Conservation (phyloP, 352 stramenopile species). For the Phytophthora ramorum region DNA sequence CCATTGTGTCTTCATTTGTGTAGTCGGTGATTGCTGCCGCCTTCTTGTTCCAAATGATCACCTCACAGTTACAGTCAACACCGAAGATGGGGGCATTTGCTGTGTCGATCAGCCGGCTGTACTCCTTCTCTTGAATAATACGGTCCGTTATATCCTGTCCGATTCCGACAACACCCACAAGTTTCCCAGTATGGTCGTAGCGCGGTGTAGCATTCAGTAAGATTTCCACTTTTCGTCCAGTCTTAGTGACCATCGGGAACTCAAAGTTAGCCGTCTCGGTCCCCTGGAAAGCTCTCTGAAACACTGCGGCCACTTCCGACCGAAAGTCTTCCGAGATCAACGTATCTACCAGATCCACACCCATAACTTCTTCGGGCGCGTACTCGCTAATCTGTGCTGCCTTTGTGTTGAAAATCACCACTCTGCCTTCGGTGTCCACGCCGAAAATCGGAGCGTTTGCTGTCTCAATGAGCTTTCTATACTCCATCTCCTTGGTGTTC, state of each 20-base stretch:
- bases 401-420: constrained; percentile 89
- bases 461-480: constrained; percentile 87
- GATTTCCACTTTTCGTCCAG: constrained; percentile 55
- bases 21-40: constrained; percentile 84
- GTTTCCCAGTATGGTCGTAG: constrained; percentile 57
- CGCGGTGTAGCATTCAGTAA: constrained; percentile 58
- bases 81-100: constrained; percentile 77
- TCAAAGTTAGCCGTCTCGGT: constrained; percentile 64
- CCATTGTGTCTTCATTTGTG: constrained; percentile 84
- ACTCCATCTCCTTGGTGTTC: constrained; percentile 80
- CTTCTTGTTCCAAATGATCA: constrained; percentile 93
- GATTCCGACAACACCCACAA: constrained; percentile 65
- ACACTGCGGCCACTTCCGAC: constrained; percentile 48
- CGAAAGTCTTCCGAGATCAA: constrained; percentile 72
- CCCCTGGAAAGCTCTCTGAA: constrained; percentile 58
- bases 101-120: constrained; percentile 68
- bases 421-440: constrained; percentile 51
- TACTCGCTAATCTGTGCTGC: constrained; percentile 81
- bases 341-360: constrained; percentile 74
- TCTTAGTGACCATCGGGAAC: constrained; percentile 72
- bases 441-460: constrained; percentile 92
- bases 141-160: constrained; percentile 65
- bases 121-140: constrained; percentile 74
- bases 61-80: constrained; percentile 61
- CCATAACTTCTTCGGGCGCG: constrained; percentile 84